A percentile compares a stretch with the other conserved stretches of the same genome.
These are phyloP conservation scores for Alnus rubra DNA, from an alignment of 306 rosid species.

Conservation along the genomic window DNA sequence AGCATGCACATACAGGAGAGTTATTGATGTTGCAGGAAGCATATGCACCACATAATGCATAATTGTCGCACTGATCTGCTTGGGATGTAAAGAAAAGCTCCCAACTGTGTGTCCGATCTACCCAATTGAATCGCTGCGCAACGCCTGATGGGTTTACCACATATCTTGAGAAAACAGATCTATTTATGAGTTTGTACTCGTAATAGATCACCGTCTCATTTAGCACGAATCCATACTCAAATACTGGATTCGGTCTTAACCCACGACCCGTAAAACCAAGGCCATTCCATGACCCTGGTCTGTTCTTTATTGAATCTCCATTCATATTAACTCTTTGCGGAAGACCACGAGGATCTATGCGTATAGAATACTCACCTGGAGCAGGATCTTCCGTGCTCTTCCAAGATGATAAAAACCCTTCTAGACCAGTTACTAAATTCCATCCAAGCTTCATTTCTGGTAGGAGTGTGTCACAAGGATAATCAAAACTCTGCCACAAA, in stretches of 20 bases:
- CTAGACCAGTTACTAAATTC: conserved; percentile 29
- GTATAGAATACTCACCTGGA: conserved; percentile 18
- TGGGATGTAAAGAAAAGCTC: not conserved
- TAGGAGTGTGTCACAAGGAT: conserved; percentile 52
- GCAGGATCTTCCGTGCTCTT: conserved; percentile 44
- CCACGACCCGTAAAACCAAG: conserved; percentile 1
- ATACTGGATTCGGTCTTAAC: not conserved
- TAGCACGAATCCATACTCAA: conserved; percentile 2
- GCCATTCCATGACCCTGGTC: conserved; percentile 37
- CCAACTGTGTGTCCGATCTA: conserved; percentile 15
- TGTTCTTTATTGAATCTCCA: not conserved
- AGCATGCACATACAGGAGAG: conserved; percentile 25
- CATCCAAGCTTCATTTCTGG: conserved; percentile 52
- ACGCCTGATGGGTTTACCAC: conserved; percentile 1
- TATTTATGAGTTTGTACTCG: not conserved
- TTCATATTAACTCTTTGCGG: not conserved
- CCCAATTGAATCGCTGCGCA: conserved; percentile 30
- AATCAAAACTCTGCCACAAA: conserved; percentile 57
- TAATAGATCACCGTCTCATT: conserved; percentile 17
- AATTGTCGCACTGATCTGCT: conserved; percentile 24
- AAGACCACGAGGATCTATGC: not conserved
- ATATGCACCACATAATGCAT: conserved; percentile 25
- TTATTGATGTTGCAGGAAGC: conserved; percentile 10
- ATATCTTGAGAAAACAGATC: conserved; percentile 15
- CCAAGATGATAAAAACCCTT: conserved; percentile 39